Evolutionary conservation across 441 rosid species (phyloP).

Genomic region (Euphorbia schlechtendalii): DNA sequence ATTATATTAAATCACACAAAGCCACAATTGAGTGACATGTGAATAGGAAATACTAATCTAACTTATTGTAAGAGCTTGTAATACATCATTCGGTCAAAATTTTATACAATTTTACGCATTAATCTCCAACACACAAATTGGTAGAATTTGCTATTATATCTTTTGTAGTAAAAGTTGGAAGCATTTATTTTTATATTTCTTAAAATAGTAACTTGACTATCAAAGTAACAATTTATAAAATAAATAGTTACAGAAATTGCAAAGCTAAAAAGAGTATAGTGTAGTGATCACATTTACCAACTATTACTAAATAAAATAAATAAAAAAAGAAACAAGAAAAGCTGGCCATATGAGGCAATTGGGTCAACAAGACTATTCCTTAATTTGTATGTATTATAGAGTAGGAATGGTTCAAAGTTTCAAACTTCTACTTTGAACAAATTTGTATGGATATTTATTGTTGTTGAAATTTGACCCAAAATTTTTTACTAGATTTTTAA

Average conservation of each 20-base stretch:
- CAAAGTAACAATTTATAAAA: no score
- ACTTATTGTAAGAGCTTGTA: no score
- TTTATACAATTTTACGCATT: no score
- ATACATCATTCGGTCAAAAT: no score
- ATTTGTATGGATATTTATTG: not conserved
- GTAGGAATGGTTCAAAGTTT: conserved; percentile 1
- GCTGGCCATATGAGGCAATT: not conserved
- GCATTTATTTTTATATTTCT: not conserved
- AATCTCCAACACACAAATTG: no score
- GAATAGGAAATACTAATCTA: no score
- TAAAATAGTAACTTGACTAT: no score
- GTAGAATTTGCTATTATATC: no score
- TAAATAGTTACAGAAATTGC: not conserved
- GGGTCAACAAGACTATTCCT: not conserved
- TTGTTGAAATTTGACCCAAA: conserved; percentile 1
- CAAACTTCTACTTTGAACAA: not conserved
- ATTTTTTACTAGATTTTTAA: no score
- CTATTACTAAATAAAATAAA: not conserved
- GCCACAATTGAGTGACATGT: no score
- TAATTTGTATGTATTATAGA: not conserved
- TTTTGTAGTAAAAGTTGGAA: no score
- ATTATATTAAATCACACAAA: no score
- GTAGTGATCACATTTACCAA: not conserved
- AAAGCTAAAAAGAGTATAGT: not conserved
- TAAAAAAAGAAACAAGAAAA: not conserved